phyloP scores from a whole-genome alignment of 352 stramenopile genomes.

The Phytophthora parvispora region DNA sequence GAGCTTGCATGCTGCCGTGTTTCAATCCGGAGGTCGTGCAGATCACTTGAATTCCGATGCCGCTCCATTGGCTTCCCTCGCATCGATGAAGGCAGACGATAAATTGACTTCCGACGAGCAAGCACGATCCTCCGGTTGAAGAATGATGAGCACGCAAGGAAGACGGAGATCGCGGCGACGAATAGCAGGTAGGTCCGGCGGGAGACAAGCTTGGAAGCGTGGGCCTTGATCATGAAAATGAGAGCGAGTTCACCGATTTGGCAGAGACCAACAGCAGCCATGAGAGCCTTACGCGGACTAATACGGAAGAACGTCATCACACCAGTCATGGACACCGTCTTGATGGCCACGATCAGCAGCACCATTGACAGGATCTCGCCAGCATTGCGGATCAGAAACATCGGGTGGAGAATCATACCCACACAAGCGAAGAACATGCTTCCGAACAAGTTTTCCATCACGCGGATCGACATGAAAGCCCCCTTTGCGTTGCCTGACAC shows the following conservation, averaged over 20 bases:
- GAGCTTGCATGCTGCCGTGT: slow-evolving; percentile 28
- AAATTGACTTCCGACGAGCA: slow-evolving; percentile 67
- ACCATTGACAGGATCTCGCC: slow-evolving; percentile 89
- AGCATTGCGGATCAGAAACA: slow-evolving; percentile 83
- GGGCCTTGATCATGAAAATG: slow-evolving; percentile 94
- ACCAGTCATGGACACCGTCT: slow-evolving; percentile 75
- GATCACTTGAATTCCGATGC: slow-evolving; percentile 23
- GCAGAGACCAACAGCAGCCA: slow-evolving; percentile 78
- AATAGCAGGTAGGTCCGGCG: slow-evolving; percentile 87
- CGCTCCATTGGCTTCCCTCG: slow-evolving; percentile 23
- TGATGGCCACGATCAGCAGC: slow-evolving; percentile 80
- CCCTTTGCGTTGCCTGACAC: slow-evolving; percentile 69
- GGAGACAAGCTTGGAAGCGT: slow-evolving; percentile 85
- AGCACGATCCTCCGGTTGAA: slow-evolving; percentile 82
- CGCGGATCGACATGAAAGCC: slow-evolving; percentile 86
- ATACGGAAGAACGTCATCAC: slow-evolving; percentile 89
- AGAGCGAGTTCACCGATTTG: slow-evolving; percentile 89
- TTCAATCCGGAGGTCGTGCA: slow-evolving; percentile 14
- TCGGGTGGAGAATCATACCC: slow-evolving; percentile 89
- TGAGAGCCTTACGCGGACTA: slow-evolving; percentile 77
- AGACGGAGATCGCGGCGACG: slow-evolving; percentile 82
- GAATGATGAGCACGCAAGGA: slow-evolving; percentile 84
- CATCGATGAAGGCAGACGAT: slow-evolving; percentile 58
- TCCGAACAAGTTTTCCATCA: slow-evolving; percentile 91
- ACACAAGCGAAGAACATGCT: slow-evolving; percentile 93